Conservation (phyloP, 2,329 filamentous ascomycete genomes). For the Apiospora aurea region DNA sequence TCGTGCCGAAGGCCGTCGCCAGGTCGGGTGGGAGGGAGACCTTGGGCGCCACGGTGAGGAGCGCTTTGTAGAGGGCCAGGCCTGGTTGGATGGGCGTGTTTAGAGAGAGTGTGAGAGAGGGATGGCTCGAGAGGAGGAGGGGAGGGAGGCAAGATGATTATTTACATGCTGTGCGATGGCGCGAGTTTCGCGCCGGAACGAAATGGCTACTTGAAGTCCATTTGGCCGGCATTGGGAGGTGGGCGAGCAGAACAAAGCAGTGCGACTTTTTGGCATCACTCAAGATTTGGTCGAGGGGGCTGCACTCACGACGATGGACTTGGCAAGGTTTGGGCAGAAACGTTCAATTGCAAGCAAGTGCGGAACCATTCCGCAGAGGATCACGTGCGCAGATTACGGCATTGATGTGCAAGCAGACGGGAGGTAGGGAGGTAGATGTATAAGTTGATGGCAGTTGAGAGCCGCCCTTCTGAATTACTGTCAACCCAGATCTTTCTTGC, state of each 20-base stretch:
- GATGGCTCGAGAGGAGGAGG: neutral
- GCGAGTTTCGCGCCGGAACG: conserved; percentile 57
- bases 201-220: conserved; percentile 41
- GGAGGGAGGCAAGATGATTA: conserved; percentile 27
- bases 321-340: neutral
- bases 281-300: neutral
- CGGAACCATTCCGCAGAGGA: conserved; percentile 16
- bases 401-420: neutral
- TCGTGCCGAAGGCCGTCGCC: conserved; percentile 37
- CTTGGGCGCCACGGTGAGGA: conserved; percentile 64
- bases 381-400: neutral
- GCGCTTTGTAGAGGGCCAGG: conserved; percentile 75
- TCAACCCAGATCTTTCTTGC: neutral
- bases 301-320: neutral
- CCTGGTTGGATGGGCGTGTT: conserved; percentile 49
- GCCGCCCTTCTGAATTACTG: neutral
- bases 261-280: neutral
- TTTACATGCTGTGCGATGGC: conserved; percentile 60
- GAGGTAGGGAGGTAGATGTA: neutral
- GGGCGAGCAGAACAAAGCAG: neutral
- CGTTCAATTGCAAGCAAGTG: neutral
- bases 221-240: conserved; percentile 25
- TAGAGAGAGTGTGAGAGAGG: neutral
- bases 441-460: neutral
- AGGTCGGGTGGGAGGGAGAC: conserved; percentile 61